These are phyloP conservation scores for Lachancea mirantina DNA, from an alignment of 805 yeast species.

Conservation along the genomic window DNA sequence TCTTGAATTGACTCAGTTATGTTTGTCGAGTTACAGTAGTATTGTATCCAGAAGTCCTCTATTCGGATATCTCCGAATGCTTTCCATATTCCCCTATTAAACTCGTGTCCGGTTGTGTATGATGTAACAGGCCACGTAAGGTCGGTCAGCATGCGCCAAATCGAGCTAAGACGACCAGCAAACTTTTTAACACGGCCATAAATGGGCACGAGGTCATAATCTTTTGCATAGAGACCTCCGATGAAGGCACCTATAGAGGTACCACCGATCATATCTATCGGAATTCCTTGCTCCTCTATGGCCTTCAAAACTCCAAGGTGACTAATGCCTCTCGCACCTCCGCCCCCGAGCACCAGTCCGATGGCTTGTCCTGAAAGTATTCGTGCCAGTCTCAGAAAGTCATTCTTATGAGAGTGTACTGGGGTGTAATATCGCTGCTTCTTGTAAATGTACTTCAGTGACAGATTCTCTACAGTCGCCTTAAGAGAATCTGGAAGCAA, in stretches of 20 bases:
- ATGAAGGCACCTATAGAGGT: constrained; percentile 94
- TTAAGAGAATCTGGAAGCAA: constrained; percentile 31
- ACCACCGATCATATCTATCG: constrained; percentile 91
- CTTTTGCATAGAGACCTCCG: constrained; percentile 91
- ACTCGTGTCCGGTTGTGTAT: constrained; percentile 95
- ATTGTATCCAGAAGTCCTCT: constrained; percentile 93
- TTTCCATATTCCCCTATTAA: constrained; percentile 96
- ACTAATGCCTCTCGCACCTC: constrained; percentile 92
- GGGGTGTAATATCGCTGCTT: constrained; percentile 27
- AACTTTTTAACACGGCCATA: constrained; percentile 86
- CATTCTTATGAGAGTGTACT: constrained; percentile 60
- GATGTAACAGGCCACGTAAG: constrained; percentile 90
- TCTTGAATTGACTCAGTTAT: constrained; percentile 95
- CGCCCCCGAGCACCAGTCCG: constrained; percentile 93
- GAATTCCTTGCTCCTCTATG: constrained; percentile 84
- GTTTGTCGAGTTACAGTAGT: constrained; percentile 86
- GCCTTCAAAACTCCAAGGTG: constrained; percentile 91
- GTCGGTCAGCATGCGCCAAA: constrained; percentile 81
- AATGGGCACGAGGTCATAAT: constrained; percentile 83
- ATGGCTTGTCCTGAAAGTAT: constrained; percentile 87
- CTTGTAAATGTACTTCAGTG: constrained; percentile 25
- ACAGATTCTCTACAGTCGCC: constrained; percentile 33
- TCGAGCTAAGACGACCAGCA: constrained; percentile 68
- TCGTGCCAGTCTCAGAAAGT: constrained; percentile 83
- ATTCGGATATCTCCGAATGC: constrained; percentile 85